phyloP scores from a whole-genome alignment of 306 rosid species.

The Betula pendula region DNA sequence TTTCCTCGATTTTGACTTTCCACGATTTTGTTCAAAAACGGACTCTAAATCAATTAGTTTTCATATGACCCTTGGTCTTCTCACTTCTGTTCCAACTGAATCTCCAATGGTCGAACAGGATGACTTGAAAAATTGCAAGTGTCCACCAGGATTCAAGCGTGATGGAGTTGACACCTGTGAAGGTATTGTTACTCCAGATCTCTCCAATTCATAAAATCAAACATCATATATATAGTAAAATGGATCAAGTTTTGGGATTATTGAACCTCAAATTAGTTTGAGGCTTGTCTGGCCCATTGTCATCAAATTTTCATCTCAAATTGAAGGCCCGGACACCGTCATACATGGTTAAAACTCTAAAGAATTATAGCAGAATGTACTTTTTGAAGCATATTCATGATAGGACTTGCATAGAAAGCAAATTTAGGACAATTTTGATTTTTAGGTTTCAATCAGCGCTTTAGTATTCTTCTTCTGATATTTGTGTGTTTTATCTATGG shows the following conservation, averaged over 20 bases:
- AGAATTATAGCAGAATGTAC: conserved; percentile 2
- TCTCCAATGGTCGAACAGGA: too few relatives aligned
- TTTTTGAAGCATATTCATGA: neutral
- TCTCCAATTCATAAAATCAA: neutral
- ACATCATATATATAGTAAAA: neutral
- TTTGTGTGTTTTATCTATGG: neutral
- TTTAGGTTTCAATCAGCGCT: neutral
- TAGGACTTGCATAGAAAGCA: neutral
- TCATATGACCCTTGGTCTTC: neutral
- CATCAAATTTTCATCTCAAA: neutral
- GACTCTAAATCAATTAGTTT: neutral
- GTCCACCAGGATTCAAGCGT: conserved; percentile 89
- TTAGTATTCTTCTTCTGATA: neutral
- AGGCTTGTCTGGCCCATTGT: neutral
- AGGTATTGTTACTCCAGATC: conserved; percentile 50
- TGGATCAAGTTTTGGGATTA: neutral
- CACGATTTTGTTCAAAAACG: too few relatives aligned
- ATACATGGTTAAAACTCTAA: neutral
- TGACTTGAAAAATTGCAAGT: conserved; percentile 72
- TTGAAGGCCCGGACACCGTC: neutral
- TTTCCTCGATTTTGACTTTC: too few relatives aligned
- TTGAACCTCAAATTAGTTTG: neutral
- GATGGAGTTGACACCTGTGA: conserved; percentile 75
- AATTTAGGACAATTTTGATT: neutral
- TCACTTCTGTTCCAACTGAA: conserved; percentile 4